Base-by-base conservation (phyloP, 2,329 filamentous ascomycete genomes). In the Tolypocladium tropicale region DNA sequence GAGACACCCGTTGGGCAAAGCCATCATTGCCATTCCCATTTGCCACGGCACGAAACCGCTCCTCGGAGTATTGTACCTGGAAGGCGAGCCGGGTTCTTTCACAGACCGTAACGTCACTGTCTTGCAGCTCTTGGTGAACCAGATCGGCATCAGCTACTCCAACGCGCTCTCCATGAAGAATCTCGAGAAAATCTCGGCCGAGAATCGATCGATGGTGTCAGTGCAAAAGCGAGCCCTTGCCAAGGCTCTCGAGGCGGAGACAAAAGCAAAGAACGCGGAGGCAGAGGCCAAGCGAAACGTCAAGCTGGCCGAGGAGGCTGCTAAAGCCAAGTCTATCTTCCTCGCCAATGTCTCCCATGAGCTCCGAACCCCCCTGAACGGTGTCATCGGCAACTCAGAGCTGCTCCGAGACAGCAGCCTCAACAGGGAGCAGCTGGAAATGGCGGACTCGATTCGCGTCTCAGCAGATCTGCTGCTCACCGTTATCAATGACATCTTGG, bases 401-500 rank as follows among this genome's bases (percentile, higher is more conserved):
- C 80, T 95, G 18, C 72, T 95, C 9, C 79, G 89, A 52, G 90
- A 94, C 65, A 92, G 88, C 63, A 75, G 81, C 25, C 75, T 95
- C 54, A 84, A 88, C 61, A 80, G 78, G 57, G 89, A 95, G 60
- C 89, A 95, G 69, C 78, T 85, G 34, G 90, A 95, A 62, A 94
- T 91, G 77, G 88, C 89, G 4, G 90, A 95, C 66, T 93, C 90
- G 18, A 94, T 95, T 55, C 84, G 90, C 53, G 81, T 92, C 34
- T 95, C 89, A 52, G 90, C 90, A 0, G 91, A 96, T 67, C 84
- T 94, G 18, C 74, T 96, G 16, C 77, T 96, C 30, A 94, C 91
- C 0, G 90, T 96, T 52, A 96, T 96, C 73, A 96, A 96, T 66
- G 93, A 97, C 66, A 96, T 96, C 54, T 77, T 96, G 5, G 93